Evolutionary conservation across 257 asterid genomes (phyloP), one percentile per base, ranked within the genome.

Genomic region (Osmanthus fragrans): DNA sequence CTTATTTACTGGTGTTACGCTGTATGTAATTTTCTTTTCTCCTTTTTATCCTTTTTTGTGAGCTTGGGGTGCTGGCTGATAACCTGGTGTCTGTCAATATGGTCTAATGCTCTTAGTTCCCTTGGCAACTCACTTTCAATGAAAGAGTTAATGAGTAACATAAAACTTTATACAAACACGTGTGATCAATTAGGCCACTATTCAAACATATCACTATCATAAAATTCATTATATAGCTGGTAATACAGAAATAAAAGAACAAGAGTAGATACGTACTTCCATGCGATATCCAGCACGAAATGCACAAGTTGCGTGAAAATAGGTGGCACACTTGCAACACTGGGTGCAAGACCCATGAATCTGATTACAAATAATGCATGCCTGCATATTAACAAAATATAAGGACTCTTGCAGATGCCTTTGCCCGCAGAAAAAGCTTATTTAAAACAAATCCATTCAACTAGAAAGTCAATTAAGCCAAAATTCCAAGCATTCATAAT

Each of bases 271-370:
- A 87, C 95, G 86, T 88, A 93, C 99, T 85, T 96, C 99, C 97
- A 90, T 87, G 86, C 83, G 86, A 78, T 88, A 96, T 83, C 98
- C 99, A 77, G 98, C 97, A 70, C 95, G 96, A 75, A 90, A 85
- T 80, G 98, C 97, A 83, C 99, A 96, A 79, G 88, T 86, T 71
- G 96, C 89, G 84, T 96, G 99, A 79, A 90, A 96, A 81, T 76
- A 81, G 74, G 97, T 93, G 65, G 97, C 58, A 74, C 99, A 96
- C 88, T 90, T 93, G 89, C 90, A 96, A 84, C 99, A 96, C 69
- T 93, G 98, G 76, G 81, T 79, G 86, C 99, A 96, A 79, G 98
- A 88, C 71, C 99, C 99, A 9, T 93, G 98, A 82, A 82, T 84
- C 88, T 93, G 98, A 85, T 88, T 85, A 92, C 99, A 96, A 70